phyloP scores from a whole-genome alignment of 345 rosid genomes.

The Rhizophora mangle region DNA sequence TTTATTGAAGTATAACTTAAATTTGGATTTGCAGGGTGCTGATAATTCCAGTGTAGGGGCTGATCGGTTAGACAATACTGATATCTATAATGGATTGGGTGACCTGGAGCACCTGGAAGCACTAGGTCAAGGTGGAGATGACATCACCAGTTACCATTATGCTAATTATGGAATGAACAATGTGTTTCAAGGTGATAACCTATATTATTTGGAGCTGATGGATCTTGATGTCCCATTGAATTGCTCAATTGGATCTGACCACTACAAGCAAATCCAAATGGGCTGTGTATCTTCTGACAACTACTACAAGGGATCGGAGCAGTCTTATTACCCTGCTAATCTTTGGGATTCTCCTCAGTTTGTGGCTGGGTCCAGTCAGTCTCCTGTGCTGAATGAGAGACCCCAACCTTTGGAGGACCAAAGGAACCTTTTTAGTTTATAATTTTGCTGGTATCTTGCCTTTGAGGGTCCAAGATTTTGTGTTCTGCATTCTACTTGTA shows the following conservation, averaged over 20 bases:
- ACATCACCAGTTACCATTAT: neutral
- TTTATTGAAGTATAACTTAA: slow-evolving; percentile 2
- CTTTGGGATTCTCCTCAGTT: neutral
- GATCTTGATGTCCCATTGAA: slow-evolving; percentile 33
- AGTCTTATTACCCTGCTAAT: neutral
- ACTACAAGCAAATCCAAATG: neutral
- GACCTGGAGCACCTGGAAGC: slow-evolving; percentile 14
- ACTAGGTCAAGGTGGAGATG: neutral
- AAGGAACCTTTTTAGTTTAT: no score
- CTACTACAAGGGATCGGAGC: neutral
- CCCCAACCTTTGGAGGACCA: no score
- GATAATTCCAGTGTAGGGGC: neutral
- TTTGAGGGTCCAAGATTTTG: no score
- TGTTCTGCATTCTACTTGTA: neutral
- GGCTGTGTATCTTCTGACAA: neutral
- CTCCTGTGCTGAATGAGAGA: no score
- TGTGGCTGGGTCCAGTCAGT: neutral
- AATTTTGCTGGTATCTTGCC: neutral
- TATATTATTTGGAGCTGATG: slow-evolving; percentile 22
- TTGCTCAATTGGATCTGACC: neutral
- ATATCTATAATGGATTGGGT: slow-evolving; percentile 17
- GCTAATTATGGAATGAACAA: neutral
- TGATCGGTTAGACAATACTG: slow-evolving; percentile 7
- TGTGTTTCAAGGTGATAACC: neutral
- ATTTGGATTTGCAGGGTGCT: slow-evolving; percentile 1